Conservation (phyloP, 768 basidiomycete genomes). For the Termitomyces titanicus region DNA sequence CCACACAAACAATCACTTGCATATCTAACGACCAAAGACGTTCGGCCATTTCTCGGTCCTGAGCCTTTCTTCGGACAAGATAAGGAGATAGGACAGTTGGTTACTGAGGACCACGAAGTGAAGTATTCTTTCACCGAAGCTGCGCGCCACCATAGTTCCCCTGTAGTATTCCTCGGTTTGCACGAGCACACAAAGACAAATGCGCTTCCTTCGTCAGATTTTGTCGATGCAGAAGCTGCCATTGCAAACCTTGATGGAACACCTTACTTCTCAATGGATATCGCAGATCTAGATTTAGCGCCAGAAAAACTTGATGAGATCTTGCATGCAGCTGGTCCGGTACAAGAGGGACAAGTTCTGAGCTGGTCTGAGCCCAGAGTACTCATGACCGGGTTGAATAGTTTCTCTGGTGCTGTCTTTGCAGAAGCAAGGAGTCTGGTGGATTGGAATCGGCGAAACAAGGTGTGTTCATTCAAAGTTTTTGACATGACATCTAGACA, state of each 20-base stretch:
- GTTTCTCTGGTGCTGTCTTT: conserved; percentile 70
- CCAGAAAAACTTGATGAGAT: conserved; percentile 30
- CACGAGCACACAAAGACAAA: conserved; percentile 50
- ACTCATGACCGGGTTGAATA: conserved; percentile 52
- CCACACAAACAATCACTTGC: conserved; percentile 36
- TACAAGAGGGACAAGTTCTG: conserved; percentile 35
- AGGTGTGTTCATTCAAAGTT: conserved; percentile 37
- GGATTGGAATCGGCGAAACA: conserved; percentile 93
- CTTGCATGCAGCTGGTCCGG: conserved; percentile 36
- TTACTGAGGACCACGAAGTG: conserved; percentile 26
- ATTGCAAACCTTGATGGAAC: conserved; percentile 68
- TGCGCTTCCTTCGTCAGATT: conserved; percentile 65
- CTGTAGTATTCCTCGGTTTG: conserved; percentile 78
- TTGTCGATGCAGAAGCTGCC: conserved; percentile 50
- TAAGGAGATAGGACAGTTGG: conserved; percentile 36
- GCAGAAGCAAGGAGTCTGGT: conserved; percentile 76
- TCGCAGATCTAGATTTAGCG: conserved; percentile 44
- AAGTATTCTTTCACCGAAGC: conserved; percentile 43
- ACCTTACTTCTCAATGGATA: conserved; percentile 83
- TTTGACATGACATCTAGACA: neutral
- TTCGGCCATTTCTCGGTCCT: conserved; percentile 62
- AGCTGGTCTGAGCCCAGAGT: conserved; percentile 66
- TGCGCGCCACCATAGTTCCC: conserved; percentile 53
- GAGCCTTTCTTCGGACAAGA: conserved; percentile 73
- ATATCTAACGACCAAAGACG: conserved; percentile 54